Base-by-base conservation (phyloP, 2,329 filamentous ascomycete species). In the Triangularia verruculosa region DNA sequence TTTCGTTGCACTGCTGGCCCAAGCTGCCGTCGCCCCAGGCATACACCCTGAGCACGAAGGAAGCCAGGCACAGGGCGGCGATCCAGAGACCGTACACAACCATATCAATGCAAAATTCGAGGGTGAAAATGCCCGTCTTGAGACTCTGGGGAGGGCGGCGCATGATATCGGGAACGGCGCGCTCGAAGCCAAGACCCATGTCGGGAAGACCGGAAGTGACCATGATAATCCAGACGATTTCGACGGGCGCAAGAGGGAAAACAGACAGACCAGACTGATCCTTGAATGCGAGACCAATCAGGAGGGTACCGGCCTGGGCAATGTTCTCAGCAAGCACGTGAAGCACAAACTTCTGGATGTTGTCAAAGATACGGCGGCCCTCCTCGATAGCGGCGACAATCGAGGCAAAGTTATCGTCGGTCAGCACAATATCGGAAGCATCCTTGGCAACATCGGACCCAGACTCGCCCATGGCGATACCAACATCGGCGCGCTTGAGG, bases 371-470 rank as follows among this genome's bases (percentile, higher is more conserved):
- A 55, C 88, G 80, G 27, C 89, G 83, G n/a, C 89, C 89, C 75
- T 91, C 88, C 72, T 89, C 85, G 53, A 91, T 87, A 39, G 86
- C 88, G 15, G 86, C 87, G 27, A 91, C 82, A 63, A 91, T 91
- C 24, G 89, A 92, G 7, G 92, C 90, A 72, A 96, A 96, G 77
- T 96, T 93, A 75, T 95, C 92, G 72, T 95, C 91, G 0, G 91
- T 92, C 24, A 96, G 80, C 34, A 96, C 91, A 83, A 96, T 95
- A 72, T 96, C 92, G 1, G 91, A 89, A 2, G 92, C 92, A 76
- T 95, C 88, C 71, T 91, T 91, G 66, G 89, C 89, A 9, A 92
- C 89, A 71, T 91, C 89, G 53, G 86, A 89, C 15, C 89, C 89
- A 51, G 86, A 82, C 66, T 86, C 79, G 56, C 89, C 88, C 89